Base-by-base conservation (phyloP, 495 filamentous ascomycete species). In the Antarctomyces pellizariae region DNA sequence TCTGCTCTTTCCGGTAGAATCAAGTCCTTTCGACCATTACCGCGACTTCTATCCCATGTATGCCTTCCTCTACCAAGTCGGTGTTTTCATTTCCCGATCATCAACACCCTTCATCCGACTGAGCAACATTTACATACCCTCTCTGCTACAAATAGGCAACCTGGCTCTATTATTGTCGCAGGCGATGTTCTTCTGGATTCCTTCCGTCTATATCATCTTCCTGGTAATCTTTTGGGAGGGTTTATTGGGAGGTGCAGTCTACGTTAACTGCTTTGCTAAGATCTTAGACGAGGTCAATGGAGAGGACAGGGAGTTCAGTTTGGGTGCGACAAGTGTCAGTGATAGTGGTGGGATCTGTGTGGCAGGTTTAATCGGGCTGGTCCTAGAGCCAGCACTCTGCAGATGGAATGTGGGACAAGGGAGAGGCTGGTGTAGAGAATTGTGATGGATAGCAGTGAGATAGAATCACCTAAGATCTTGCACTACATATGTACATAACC, bases 181-280 rank as follows among this genome's bases (percentile, higher is more conserved):
- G 26, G 64, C 79, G 1, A 36, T 92, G 31, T 64, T 70, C 39
- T 50, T 67, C 39, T 84, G 79, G 34, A 61, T 93, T 20, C 84
- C 84, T 0, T 75, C 49, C 30, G 70, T 93, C 6, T 93, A 74
- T 39, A 39, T 90, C 12, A 47, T 93, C 3, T 92, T 90, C 43
- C 40, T 59, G 4, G 52, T 93, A 24, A 52, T 91, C n/a, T 90
- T 93, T 42, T 93, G 86, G 84, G 84, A 92, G 43, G 86, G 86
- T 0, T 46, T 97, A 20, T 54, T 97, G 0, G 86, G 86, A 4
- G 86, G 86, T 0, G 49, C 71, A 5, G 86, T 93, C 0, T 97
- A 97, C 39, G 80, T 95, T 23, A 92, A 84, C 33, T 90, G 83
- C 0, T 97, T 92, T 49, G 79, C 83, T 1, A 75, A 84, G 46